These are phyloP conservation scores for Pseudonitzschia pungens DNA, from an alignment of 108 stramenopile species.

Conservation along the genomic window DNA sequence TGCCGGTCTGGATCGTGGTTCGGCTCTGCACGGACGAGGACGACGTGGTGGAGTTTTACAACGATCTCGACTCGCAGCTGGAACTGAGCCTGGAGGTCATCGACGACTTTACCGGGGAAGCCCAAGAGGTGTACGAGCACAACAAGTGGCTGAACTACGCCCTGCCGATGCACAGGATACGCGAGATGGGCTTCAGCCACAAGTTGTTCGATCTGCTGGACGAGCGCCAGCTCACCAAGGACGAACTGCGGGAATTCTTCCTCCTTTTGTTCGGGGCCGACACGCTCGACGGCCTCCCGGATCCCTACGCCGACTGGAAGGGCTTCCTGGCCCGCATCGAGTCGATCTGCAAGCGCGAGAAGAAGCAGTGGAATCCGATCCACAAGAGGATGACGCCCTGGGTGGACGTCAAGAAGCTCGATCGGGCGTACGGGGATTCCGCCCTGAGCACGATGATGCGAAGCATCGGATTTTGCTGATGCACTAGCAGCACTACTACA, in stretches of 20 bases:
- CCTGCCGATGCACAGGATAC: slow-evolving; percentile 76
- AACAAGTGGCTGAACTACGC: slow-evolving; percentile 92
- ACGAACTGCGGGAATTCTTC: slow-evolving; percentile 74
- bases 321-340: slow-evolving; percentile 47
- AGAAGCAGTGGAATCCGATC: slow-evolving; percentile 68
- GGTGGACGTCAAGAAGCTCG: slow-evolving; percentile 61
- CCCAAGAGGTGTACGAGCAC: slow-evolving; percentile 70
- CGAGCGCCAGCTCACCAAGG: slow-evolving; percentile 60
- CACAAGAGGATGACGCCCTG: slow-evolving; percentile 65
- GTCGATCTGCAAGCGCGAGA: slow-evolving; percentile 39
- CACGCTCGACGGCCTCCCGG: slow-evolving; percentile 62
- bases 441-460: neutral
- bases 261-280: slow-evolving; percentile 54
- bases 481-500: no score
- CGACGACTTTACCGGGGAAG: slow-evolving; percentile 86
- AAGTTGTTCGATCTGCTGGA: slow-evolving; percentile 86
- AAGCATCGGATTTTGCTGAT: neutral
- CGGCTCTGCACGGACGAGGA: slow-evolving; percentile 91
- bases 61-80: slow-evolving; percentile 74
- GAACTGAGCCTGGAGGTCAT: slow-evolving; percentile 84
- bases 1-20: slow-evolving; percentile 85
- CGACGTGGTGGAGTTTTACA: slow-evolving; percentile 78
- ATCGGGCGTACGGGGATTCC: slow-evolving; percentile 31
- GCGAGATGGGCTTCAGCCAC: slow-evolving; percentile 86
- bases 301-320: slow-evolving; percentile 67